Percentiles rank a stretch among this genome's conserved stretches.
Conservation (phyloP, 1,284 basidiomycete genomes). For the Ceratobasidium sp. region DNA sequence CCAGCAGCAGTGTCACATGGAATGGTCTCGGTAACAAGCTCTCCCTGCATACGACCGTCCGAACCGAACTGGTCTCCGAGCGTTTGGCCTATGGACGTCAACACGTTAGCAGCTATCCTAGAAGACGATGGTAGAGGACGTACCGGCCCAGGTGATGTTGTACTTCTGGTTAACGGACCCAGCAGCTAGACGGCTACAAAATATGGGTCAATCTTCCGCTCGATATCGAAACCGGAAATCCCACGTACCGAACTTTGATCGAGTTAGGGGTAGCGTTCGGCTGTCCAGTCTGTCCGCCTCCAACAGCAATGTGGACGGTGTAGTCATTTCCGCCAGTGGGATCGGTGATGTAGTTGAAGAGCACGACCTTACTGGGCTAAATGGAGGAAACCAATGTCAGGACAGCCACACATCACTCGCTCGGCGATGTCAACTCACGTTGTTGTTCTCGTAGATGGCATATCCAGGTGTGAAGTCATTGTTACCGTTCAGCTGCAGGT, state of each 20-base stretch:
- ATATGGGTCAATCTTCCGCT: slow-evolving; percentile 42
- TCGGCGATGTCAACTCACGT: slow-evolving; percentile 32
- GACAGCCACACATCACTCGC: slow-evolving; percentile 45
- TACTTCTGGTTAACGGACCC: slow-evolving; percentile 68
- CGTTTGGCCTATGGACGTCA: slow-evolving; percentile 60
- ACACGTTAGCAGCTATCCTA: slow-evolving; percentile 43
- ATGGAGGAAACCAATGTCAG: slow-evolving; percentile 47
- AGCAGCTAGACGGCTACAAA: slow-evolving; percentile 58
- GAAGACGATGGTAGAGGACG: slow-evolving; percentile 50
- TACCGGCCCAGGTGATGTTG: slow-evolving; percentile 76
- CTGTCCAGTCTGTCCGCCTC: slow-evolving; percentile 58
- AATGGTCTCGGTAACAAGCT: slow-evolving; percentile 63
- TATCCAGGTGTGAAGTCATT: slow-evolving; percentile 72
- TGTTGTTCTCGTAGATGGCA: slow-evolving; percentile 72
- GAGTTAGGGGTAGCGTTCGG: slow-evolving; percentile 56
- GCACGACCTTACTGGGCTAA: slow-evolving; percentile 65
- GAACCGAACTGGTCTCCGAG: slow-evolving; percentile 69
- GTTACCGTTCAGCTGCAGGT: slow-evolving; percentile 63
- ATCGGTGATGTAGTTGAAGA: slow-evolving; percentile 77
- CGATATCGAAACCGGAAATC: background rate
- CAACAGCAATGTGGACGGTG: slow-evolving; percentile 60
- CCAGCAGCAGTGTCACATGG: slow-evolving; percentile 62
- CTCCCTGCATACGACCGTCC: slow-evolving; percentile 70
- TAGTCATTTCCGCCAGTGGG: slow-evolving; percentile 63
- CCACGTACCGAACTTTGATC: slow-evolving; percentile 66